These are phyloP conservation scores for Aspergillus novofumigatus DNA, from an alignment of 2,329 filamentous ascomycete genomes.

Conservation along the genomic window DNA sequence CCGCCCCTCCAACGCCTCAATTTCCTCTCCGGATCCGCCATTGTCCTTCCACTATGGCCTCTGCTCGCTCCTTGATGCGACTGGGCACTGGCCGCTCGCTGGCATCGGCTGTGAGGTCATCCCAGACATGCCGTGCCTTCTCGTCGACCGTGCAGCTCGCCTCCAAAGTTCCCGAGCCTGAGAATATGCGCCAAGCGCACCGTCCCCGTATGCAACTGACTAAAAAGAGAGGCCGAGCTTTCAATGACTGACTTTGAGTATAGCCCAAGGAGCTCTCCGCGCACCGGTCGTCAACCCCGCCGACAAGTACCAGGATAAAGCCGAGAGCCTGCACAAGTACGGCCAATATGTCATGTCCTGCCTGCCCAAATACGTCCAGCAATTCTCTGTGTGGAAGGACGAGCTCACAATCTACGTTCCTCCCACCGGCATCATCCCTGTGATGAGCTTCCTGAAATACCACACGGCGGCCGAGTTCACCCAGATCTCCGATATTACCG, in stretches of 20 bases:
- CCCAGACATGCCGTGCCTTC: constrained; percentile 34
- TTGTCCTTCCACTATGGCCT: constrained; percentile 36
- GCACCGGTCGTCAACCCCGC: constrained; percentile 81
- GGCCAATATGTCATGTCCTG: constrained; percentile 96
- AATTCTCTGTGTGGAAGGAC: constrained; percentile 99
- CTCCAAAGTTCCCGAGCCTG: constrained; percentile 54
- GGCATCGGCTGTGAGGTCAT: constrained; percentile 30
- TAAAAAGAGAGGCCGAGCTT: constrained; percentile 11
- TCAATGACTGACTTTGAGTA: constrained; percentile 8
- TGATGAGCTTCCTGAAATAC: constrained; percentile 93
- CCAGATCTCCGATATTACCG: constrained; percentile 86
- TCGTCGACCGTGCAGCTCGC: constrained; percentile 39
- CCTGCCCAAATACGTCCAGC: constrained; percentile 95
- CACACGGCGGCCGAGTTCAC: constrained; percentile 98
- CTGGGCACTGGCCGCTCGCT: constrained; percentile 39
- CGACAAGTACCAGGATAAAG: constrained; percentile 87
- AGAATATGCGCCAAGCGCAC: constrained; percentile 63
- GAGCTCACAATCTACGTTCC: constrained; percentile 93
- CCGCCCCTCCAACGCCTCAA: constrained; percentile 16
- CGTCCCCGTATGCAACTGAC: constrained; percentile 42
- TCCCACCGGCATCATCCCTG: constrained; percentile 80
- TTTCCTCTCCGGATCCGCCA: not conserved
- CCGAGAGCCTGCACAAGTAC: constrained; percentile 85
- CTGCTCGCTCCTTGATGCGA: constrained; percentile 43
- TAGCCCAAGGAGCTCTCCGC: constrained; percentile 61